phyloP scores from a whole-genome alignment of 2,329 filamentous ascomycete species.

The Epichloe aotearoae region DNA sequence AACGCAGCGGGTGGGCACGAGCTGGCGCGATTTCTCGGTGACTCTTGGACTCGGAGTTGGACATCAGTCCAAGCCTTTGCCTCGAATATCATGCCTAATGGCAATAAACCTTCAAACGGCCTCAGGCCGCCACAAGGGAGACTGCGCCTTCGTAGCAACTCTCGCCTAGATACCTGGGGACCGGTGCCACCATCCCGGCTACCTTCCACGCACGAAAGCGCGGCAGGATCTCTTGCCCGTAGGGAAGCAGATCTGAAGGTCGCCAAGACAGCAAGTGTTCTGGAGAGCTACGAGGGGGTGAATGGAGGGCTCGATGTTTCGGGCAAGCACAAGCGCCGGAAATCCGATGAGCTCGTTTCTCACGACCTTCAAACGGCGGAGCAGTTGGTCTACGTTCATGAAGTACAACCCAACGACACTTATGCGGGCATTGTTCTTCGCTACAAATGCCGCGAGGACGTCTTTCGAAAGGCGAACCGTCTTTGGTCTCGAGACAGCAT shows the following conservation, averaged over 20 bases:
- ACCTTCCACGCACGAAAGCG: conserved; percentile 34
- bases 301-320: conserved; percentile 43
- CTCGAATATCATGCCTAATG: conserved; percentile 25
- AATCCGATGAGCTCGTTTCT: conserved; percentile 47
- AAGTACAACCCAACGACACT: conserved; percentile 70
- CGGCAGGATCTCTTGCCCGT: conserved; percentile 38
- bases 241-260: conserved; percentile 42
- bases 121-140: not conserved
- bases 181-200: conserved; percentile 30
- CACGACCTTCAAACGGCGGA: conserved; percentile 51
- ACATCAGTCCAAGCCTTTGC: conserved; percentile 42
- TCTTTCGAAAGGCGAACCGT: conserved; percentile 76
- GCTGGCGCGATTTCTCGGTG: conserved; percentile 30
- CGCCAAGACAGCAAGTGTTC: conserved; percentile 42
- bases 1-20: conserved; percentile 24
- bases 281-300: conserved; percentile 48
- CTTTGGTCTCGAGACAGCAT: conserved; percentile 92
- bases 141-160: conserved; percentile 6
- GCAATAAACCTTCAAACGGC: conserved; percentile 10
- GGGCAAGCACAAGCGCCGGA: conserved; percentile 50
- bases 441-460: conserved; percentile 74
- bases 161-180: conserved; percentile 29
- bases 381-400: conserved; percentile 81
- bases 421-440: conserved; percentile 82
- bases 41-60: conserved; percentile 41